Evolutionary conservation across 805 yeast species (phyloP).

Genomic region (Candida sakaeoensis): DNA sequence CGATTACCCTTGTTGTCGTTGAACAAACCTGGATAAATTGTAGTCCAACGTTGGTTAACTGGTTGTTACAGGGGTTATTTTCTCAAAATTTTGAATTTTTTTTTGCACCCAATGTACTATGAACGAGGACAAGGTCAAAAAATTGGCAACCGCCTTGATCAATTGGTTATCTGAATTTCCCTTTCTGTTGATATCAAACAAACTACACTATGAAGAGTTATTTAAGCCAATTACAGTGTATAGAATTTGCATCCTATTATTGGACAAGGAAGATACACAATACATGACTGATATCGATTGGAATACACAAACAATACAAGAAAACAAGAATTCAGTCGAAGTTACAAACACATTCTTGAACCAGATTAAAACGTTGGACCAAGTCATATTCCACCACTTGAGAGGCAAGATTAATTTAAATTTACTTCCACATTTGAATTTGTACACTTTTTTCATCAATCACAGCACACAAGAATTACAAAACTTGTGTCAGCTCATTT

Average conservation of each 20-base stretch:
- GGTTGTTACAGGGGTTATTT: too few species aligned
- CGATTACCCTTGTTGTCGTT: too few species aligned
- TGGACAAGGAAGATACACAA: slow-evolving; percentile 16
- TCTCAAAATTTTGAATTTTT: background rate
- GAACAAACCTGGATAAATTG: background rate
- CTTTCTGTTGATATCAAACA: slow-evolving; percentile 12
- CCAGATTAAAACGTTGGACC: slow-evolving; percentile 7
- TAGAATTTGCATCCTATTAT: slow-evolving; percentile 12
- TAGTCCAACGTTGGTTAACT: too few species aligned
- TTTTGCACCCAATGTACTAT: background rate
- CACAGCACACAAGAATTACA: slow-evolving; percentile 15
- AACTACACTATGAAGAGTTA: slow-evolving; percentile 11
- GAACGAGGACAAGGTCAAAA: background rate
- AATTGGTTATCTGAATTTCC: slow-evolving; percentile 24
- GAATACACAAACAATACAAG: slow-evolving; percentile 3
- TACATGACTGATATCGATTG: background rate
- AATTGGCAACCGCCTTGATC: slow-evolving; percentile 16
- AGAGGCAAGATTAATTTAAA: slow-evolving; percentile 7
- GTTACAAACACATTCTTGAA: background rate
- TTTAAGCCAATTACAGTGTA: slow-evolving; percentile 14
- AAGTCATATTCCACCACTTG: slow-evolving; percentile 8
- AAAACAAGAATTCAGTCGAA: slow-evolving; percentile 5
- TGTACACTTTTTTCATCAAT: slow-evolving; percentile 13
- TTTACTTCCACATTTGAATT: slow-evolving; percentile 9
- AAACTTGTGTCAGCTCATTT: slow-evolving; percentile 15